These are phyloP conservation scores for Gymnopus androsaceus DNA, from an alignment of 1,284 basidiomycete species.

Conservation along the genomic window DNA sequence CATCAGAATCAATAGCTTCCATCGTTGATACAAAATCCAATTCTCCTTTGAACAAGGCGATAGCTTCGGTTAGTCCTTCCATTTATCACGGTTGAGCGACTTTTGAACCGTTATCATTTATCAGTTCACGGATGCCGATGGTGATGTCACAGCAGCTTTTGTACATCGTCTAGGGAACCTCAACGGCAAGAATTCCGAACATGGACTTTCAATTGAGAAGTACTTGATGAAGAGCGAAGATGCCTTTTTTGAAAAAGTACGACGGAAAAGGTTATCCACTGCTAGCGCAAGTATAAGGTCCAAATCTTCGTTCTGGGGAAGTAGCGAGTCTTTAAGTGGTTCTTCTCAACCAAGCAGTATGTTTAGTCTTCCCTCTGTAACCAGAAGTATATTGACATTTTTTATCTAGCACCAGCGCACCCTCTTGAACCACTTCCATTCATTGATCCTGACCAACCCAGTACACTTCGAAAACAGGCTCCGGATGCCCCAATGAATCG, in stretches of 20 bases:
- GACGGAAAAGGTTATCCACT: constrained; percentile 79
- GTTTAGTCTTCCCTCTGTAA: constrained; percentile 26
- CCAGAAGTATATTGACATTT: not conserved
- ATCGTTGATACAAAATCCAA: constrained; percentile 88
- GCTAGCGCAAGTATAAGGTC: constrained; percentile 73
- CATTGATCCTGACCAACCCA: constrained; percentile 20
- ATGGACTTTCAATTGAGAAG: constrained; percentile 88
- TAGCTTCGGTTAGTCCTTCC: constrained; percentile 65
- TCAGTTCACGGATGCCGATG: constrained; percentile 91
- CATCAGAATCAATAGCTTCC: constrained; percentile 84
- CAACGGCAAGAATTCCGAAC: constrained; percentile 84
- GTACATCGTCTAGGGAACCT: constrained; percentile 81
- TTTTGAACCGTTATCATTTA: constrained; percentile 1
- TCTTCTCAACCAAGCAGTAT: constrained; percentile 77
- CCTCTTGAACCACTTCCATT: not conserved
- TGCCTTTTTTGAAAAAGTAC: constrained; percentile 86
- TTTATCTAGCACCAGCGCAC: not conserved
- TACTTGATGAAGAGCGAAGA: constrained; percentile 90
- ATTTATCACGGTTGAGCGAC: not conserved
- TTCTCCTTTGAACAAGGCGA: constrained; percentile 90
- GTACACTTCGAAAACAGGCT: constrained; percentile 45
- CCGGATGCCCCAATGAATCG: constrained; percentile 70
- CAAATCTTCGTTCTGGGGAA: constrained; percentile 81
- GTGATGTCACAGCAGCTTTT: constrained; percentile 86
- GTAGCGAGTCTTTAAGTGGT: constrained; percentile 57